Evolutionary conservation across 208 protist genomes (phyloP).

Genomic region (Porcisia hertigi): DNA sequence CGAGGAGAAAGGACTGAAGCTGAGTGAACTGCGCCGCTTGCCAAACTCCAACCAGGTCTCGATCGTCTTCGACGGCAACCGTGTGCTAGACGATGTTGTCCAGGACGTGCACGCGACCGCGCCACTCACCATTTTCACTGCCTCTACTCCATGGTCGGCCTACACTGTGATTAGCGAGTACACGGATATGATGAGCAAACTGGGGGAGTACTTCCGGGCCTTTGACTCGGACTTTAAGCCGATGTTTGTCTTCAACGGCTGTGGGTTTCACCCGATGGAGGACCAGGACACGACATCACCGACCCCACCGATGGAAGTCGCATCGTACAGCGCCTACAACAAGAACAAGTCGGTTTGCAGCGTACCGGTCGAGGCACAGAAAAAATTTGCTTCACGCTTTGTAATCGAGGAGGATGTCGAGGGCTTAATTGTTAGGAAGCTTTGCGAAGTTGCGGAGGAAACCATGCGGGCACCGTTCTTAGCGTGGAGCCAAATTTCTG

Average conservation of each 20-base stretch:
- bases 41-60: constrained; percentile 54
- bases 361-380: constrained; percentile 39
- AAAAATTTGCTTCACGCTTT: constrained; percentile 56
- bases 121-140: constrained; percentile 70
- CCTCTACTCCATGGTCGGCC: constrained; percentile 59
- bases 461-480: constrained; percentile 85
- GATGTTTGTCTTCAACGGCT: constrained; percentile 69
- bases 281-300: constrained; percentile 33
- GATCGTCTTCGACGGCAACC: constrained; percentile 81
- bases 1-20: constrained; percentile 60
- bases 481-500: constrained; percentile 86
- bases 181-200: constrained; percentile 25
- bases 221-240: constrained; percentile 37
- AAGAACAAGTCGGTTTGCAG: constrained; percentile 10
- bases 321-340: constrained; percentile 25
- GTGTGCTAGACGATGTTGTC: constrained; percentile 76
- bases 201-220: constrained; percentile 24
- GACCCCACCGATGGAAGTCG: constrained; percentile 20
- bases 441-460: constrained; percentile 48
- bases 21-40: constrained; percentile 48
- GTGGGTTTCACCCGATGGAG: constrained; percentile 37
- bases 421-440: constrained; percentile 63
- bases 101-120: constrained; percentile 53
- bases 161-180: constrained; percentile 65
- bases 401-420: constrained; percentile 83